These are phyloP conservation scores for Kondoa malvinella DNA, from an alignment of 768 basidiomycete genomes.

Conservation along the genomic window DNA sequence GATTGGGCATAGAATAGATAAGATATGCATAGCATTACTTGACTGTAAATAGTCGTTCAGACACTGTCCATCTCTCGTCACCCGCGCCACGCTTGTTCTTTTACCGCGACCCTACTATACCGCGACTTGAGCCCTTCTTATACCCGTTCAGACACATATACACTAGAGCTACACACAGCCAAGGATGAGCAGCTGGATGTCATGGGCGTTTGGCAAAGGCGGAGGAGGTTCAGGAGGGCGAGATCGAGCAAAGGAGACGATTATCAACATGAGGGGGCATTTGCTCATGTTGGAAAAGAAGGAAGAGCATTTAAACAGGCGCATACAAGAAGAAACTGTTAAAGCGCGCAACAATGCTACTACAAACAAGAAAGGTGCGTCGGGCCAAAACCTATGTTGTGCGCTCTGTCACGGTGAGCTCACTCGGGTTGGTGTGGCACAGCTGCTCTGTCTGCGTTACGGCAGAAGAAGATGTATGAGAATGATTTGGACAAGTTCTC, in stretches of 20 bases:
- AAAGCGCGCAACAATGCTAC: constrained; percentile 87
- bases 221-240: constrained; percentile 31
- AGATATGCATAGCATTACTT: neutral
- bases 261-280: constrained; percentile 76
- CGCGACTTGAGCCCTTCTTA: neutral
- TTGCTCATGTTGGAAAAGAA: constrained; percentile 98
- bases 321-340: constrained; percentile 67
- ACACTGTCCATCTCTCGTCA: no score
- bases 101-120: no score
- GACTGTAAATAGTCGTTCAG: neutral
- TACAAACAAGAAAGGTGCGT: constrained; percentile 77
- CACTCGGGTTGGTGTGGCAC: neutral
- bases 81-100: neutral
- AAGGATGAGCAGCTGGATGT: neutral
- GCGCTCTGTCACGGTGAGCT: neutral
- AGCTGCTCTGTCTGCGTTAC: constrained; percentile 72
- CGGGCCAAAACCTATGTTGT: neutral
- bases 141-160: neutral
- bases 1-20: constrained; percentile 19
- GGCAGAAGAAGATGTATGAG: constrained; percentile 83
- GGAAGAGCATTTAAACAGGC: constrained; percentile 88
- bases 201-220: neutral
- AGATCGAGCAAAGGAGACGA: constrained; percentile 74
- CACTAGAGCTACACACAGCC: neutral
- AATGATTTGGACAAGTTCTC: constrained; percentile 66